Evolutionary conservation across 768 basidiomycete genomes (phyloP).

Genomic region (Pleurotus giganteus): DNA sequence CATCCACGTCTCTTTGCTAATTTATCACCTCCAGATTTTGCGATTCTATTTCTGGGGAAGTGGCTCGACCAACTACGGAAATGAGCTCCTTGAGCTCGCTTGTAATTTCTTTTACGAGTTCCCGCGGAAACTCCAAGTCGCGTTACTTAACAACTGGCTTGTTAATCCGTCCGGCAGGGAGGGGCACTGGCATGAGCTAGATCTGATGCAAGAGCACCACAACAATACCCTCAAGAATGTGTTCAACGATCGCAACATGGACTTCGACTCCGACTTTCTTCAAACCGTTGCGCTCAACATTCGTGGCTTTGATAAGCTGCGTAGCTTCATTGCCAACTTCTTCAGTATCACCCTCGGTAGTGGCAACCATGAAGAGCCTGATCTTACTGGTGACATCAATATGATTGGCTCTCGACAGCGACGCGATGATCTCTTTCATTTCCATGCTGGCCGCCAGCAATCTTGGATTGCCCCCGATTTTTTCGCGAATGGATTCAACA

Average conservation of each 20-base stretch:
- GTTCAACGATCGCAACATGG: slow-evolving; percentile 2
- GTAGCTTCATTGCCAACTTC: neutral
- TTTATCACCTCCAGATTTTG: neutral
- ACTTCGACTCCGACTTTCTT: neutral
- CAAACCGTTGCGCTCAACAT: neutral
- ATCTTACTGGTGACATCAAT: neutral
- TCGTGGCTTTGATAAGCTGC: neutral
- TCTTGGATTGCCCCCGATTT: neutral
- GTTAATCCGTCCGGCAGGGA: slow-evolving; percentile 14
- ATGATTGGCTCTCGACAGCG: neutral
- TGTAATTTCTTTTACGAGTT: slow-evolving; percentile 17
- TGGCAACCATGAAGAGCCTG: neutral
- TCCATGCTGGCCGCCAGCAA: neutral
- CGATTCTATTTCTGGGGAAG: slow-evolving; percentile 18
- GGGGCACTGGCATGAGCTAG: slow-evolving; percentile 13
- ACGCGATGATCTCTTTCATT: neutral
- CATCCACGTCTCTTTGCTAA: neutral
- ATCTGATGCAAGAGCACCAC: slow-evolving; percentile 18
- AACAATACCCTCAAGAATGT: slow-evolving; percentile 16
- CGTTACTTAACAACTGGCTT: slow-evolving; percentile 16
- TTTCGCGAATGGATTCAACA: neutral
- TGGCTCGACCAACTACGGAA: slow-evolving; percentile 17
- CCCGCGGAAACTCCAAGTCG: slow-evolving; percentile 1
- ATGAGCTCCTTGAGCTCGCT: slow-evolving; percentile 18
- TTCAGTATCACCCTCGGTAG: neutral